These are phyloP conservation scores for Phoenix roebelenii DNA, from an alignment of 176 grass and related monocot species.

Conservation along the genomic window DNA sequence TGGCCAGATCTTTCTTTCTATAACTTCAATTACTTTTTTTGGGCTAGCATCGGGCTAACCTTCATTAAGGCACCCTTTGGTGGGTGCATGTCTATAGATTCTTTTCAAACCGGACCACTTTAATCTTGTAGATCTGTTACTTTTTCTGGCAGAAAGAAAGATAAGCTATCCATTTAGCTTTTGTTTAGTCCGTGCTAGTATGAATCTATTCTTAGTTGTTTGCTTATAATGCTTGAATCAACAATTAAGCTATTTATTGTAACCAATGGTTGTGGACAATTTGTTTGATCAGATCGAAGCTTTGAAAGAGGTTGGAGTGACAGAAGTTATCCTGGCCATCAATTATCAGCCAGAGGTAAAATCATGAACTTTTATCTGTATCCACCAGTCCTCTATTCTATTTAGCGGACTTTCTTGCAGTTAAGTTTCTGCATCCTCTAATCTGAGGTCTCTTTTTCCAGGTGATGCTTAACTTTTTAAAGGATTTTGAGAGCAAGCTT, in stretches of 20 bases:
- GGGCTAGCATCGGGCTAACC: neutral
- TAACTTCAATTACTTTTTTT: no score
- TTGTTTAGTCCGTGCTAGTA: no score
- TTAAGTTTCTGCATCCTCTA: neutral
- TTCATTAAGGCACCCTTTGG: constrained; percentile 2
- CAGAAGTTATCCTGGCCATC: constrained; percentile 76
- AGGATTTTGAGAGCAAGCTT: constrained; percentile 82
- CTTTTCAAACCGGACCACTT: neutral
- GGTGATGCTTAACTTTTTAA: constrained; percentile 83
- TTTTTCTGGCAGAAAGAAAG: constrained; percentile 1
- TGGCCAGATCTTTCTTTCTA: no score
- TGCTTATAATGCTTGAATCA: no score
- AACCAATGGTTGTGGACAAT: no score
- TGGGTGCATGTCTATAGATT: constrained; percentile 35
- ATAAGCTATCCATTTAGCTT: neutral
- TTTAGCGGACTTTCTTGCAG: neutral
- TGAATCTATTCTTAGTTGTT: no score
- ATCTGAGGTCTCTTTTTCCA: constrained; percentile 14
- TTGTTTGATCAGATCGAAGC: constrained; percentile 57
- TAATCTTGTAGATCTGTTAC: neutral
- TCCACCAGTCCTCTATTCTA: constrained; percentile 3
- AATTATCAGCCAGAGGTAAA: constrained; percentile 92
- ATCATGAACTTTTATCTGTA: neutral
- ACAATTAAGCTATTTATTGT: no score
- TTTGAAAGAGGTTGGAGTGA: constrained; percentile 80